Evolutionary conservation across 192 early-diverging fungal genomes (phyloP), one percentile per base, ranked within the genome.

Genomic region (Dissophora ornata): DNA sequence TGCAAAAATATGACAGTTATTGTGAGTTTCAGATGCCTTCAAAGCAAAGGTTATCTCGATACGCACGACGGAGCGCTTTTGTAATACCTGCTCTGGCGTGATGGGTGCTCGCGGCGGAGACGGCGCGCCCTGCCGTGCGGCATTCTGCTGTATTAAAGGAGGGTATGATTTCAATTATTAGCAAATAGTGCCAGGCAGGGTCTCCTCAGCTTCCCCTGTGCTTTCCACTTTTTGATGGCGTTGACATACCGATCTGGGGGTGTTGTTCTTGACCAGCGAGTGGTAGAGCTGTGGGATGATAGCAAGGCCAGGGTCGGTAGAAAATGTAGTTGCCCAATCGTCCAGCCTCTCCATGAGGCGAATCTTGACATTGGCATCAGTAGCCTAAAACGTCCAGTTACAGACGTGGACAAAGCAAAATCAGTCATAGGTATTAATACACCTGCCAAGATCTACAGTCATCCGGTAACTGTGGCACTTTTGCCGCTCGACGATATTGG

Each of bases 311-410:
- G 73, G 73, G 36, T 77, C 73, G 13, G 63, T 28, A 4, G 57
- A 16, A 51, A 77, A 77, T 19, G 44, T 45, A 7, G 50, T 40
- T 33, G 73, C 65, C 73, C 73, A 77, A 24, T 38, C 57, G 19
- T 66, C 51, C 73, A 77, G n/a, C 5, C 73, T 26, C 53, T 77
- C 73, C 73, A 77, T 77, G 45, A 77, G 49, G 7, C 59, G 58
- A 42, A 77, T 77, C 53, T 77, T 77, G 58, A 77, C 73, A 47
- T 77, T 77, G 22, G 59, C 64, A 40, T 77, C 73, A 0, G 73
- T 77, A 4, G 53, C 63, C 73, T 77, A 67, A 18, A 34, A 30
- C n/a, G n/a, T n/a, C n/a, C n/a, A 4, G 25, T 36, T 16, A 21
- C 46, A 48, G 46, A 10, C 9, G 1, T 21, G 46, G 46, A 1